Percentiles rank a stretch among this genome's conserved stretches.
These are phyloP conservation scores for Dactylonectria estremocensis DNA, from an alignment of 2,329 filamentous ascomycete genomes.

Conservation along the genomic window DNA sequence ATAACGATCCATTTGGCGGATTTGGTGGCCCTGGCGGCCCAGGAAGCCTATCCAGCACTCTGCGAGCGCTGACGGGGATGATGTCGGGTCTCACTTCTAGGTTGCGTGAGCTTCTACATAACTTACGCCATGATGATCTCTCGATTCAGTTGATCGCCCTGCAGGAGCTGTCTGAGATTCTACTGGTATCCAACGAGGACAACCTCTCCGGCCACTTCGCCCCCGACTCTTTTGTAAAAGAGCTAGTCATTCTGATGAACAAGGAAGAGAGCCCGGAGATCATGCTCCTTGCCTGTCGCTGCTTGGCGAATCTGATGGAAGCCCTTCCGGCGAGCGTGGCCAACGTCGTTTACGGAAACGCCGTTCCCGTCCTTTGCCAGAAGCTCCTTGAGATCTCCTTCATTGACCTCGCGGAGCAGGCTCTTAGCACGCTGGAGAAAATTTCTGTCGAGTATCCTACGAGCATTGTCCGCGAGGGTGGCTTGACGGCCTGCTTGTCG, in stretches of 20 bases:
- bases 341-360: slow-evolving; percentile 97
- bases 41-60: slow-evolving; percentile 80
- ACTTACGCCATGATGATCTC: slow-evolving; percentile 87
- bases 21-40: slow-evolving; percentile 80
- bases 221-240: slow-evolving; percentile 94
- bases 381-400: slow-evolving; percentile 97
- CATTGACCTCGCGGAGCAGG: slow-evolving; percentile 97
- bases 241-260: slow-evolving; percentile 92
- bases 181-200: slow-evolving; percentile 96
- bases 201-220: slow-evolving; percentile 96
- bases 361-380: slow-evolving; percentile 93
- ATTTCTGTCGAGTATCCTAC: slow-evolving; percentile 97
- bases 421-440: slow-evolving; percentile 95
- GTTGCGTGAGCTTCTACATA: slow-evolving; percentile 82
- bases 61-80: slow-evolving; percentile 91
- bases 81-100: slow-evolving; percentile 88
- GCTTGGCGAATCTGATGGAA: slow-evolving; percentile 97
- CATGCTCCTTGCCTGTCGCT: slow-evolving; percentile 96
- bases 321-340: slow-evolving; percentile 92
- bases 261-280: slow-evolving; percentile 97
- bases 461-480: slow-evolving; percentile 95
- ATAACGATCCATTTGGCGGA: slow-evolving; percentile 74
- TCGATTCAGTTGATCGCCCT: slow-evolving; percentile 92
- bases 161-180: slow-evolving; percentile 92
- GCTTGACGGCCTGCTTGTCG: slow-evolving; percentile 93